Evolutionary conservation across 441 rosid genomes (phyloP).

Genomic region (Mallotus japonicus): DNA sequence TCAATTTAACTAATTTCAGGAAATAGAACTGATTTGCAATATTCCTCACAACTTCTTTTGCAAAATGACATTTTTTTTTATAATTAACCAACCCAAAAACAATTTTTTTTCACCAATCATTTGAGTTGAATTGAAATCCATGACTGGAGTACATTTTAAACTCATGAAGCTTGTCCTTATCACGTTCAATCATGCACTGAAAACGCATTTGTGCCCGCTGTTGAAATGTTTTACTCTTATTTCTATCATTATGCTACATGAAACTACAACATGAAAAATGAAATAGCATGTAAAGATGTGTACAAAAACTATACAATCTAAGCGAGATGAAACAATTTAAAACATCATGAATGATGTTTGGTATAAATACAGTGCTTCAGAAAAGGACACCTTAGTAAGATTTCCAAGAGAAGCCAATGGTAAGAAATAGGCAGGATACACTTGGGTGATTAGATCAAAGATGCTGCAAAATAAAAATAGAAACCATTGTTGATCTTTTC

Average conservation of each 20-base stretch:
- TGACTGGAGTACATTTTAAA: background rate
- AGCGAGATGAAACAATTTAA: background rate
- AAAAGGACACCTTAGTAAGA: slow-evolving; percentile 73
- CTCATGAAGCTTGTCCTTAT: background rate
- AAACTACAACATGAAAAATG: background rate
- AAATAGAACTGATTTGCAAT: background rate
- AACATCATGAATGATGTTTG: background rate
- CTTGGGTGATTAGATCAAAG: slow-evolving; percentile 83
- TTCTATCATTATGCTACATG: background rate
- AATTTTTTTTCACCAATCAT: background rate
- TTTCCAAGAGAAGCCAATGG: slow-evolving; percentile 92
- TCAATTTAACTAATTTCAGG: background rate
- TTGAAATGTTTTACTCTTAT: background rate
- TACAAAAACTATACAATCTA: background rate
- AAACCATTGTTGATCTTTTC: slow-evolving; percentile 13
- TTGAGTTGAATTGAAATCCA: slow-evolving; percentile 1
- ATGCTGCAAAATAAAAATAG: slow-evolving; percentile 52
- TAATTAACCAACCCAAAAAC: background rate
- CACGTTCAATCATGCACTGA: background rate
- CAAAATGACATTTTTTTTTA: background rate
- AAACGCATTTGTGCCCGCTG: background rate
- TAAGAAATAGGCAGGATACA: slow-evolving; percentile 90
- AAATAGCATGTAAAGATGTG: background rate
- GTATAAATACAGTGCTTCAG: background rate
- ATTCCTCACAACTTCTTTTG: background rate